Evolutionary conservation across 164 flowering plant genomes (phyloP).

Genomic region (Chimonanthus praecox): DNA sequence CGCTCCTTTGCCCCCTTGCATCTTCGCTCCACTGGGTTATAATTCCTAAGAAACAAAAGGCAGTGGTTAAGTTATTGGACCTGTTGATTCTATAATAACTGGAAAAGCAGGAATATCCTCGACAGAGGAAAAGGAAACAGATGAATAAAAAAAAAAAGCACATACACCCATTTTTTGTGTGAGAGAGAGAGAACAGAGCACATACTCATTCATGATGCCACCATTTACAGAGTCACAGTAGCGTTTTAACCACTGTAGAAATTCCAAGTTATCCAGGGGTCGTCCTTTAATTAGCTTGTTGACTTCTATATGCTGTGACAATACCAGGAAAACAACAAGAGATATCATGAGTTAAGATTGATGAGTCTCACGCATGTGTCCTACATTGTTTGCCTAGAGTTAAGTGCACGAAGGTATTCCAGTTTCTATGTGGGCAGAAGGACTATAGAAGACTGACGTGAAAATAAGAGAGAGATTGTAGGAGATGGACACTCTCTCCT

Average conservation of each 20-base stretch:
- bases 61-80: neutral
- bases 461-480: no score
- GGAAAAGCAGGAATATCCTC: neutral
- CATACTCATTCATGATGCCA: constrained; percentile 88
- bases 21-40: constrained; percentile 85
- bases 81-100: neutral
- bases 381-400: neutral
- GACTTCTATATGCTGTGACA: constrained; percentile 78
- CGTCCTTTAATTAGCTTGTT: constrained; percentile 84
- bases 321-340: neutral
- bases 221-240: constrained; percentile 91
- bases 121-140: neutral
- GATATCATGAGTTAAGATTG: neutral
- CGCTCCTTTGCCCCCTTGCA: constrained; percentile 61
- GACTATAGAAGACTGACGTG: no score
- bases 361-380: neutral
- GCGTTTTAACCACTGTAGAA: constrained; percentile 91
- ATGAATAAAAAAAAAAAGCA: neutral
- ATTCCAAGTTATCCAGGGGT: constrained; percentile 93
- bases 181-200: neutral
- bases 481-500: no score
- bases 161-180: no score
- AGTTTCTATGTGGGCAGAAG: neutral
- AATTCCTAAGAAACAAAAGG: constrained; percentile 43
- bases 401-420: neutral